Conservation (phyloP, 108 stramenopile genomes). For the Aureococcus anophagefferens region DNA sequence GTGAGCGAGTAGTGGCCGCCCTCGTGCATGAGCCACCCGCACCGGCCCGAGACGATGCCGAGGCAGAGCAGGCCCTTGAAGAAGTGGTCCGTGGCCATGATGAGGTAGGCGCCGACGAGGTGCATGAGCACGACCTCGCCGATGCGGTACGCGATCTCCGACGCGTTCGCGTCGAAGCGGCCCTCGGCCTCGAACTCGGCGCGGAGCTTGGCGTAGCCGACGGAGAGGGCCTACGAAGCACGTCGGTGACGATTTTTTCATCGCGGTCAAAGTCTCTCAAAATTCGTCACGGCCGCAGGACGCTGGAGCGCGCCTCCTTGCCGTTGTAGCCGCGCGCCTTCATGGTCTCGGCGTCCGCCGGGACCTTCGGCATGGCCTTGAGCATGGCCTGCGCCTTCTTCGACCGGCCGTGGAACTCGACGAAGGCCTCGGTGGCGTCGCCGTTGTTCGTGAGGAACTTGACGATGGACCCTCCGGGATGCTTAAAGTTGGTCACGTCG, state of each 20-base stretch:
- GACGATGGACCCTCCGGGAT: slow-evolving; percentile 24
- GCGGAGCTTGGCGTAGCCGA: slow-evolving; percentile 10
- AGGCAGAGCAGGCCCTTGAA: slow-evolving; percentile 4
- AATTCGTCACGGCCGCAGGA: too few relatives aligned
- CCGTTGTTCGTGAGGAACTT: slow-evolving; percentile 21
- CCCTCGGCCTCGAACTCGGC: slow-evolving; percentile 16
- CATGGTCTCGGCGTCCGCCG: background rate
- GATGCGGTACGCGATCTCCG: slow-evolving; percentile 14
- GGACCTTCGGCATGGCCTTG: slow-evolving; percentile 8
- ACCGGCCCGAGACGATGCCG: slow-evolving; percentile 16
- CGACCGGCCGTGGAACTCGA: slow-evolving; percentile 18
- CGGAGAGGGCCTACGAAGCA: slow-evolving; percentile 1
- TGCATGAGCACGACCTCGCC: slow-evolving; percentile 13
- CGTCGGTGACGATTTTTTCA: too few relatives aligned
- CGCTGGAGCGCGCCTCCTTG: too few relatives aligned
- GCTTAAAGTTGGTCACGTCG: slow-evolving; percentile 21
- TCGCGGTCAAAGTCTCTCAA: too few relatives aligned
- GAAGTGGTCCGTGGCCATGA: background rate
- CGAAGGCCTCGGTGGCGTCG: slow-evolving; percentile 25
- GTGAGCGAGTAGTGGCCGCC: slow-evolving; percentile 25
- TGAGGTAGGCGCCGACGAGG: slow-evolving; percentile 7
- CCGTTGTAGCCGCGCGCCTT: background rate
- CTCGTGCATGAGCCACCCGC: slow-evolving; percentile 34
- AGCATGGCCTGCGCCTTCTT: slow-evolving; percentile 22
- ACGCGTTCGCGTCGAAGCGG: slow-evolving; percentile 8